phyloP scores from a whole-genome alignment of 1,284 basidiomycete genomes.

The Cryptococcus depauperatus region DNA sequence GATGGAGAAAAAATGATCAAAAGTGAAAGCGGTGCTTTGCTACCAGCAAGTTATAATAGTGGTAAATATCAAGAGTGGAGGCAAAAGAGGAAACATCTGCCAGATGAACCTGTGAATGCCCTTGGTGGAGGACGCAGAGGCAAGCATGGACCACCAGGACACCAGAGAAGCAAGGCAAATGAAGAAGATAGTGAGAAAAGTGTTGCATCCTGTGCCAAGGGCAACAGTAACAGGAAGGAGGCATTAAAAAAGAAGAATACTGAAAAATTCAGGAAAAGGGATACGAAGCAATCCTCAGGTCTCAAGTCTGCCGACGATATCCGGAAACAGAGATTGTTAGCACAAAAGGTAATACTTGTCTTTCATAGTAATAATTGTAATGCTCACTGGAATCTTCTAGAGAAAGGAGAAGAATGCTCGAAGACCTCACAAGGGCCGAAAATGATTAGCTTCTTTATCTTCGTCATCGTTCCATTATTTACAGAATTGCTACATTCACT shows the following conservation, averaged over 20 bases:
- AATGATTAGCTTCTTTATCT: too few relatives aligned
- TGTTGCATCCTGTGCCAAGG: too few relatives aligned
- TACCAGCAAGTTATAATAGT: conserved; percentile 89
- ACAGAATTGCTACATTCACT: too few relatives aligned
- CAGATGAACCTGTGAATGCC: neutral
- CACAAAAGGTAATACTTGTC: conserved; percentile 2
- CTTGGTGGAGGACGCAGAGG: conserved; percentile 1
- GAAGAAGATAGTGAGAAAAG: neutral
- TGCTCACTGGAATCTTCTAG: neutral
- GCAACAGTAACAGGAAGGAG: neutral
- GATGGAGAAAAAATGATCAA: conserved; percentile 93
- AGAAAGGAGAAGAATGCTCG: conserved; percentile 11
- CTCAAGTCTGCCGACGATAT: conserved; percentile 1
- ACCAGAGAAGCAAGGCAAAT: neutral
- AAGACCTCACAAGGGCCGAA: conserved; percentile 1
- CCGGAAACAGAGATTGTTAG: neutral
- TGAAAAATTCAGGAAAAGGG: conserved; percentile 1
- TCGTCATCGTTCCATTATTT: too few relatives aligned
- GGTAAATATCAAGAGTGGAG: conserved; percentile 96
- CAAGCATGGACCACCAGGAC: neutral
- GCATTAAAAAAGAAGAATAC: neutral
- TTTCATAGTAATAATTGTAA: neutral
- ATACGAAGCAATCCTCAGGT: conserved; percentile 1
- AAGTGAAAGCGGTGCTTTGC: conserved; percentile 81
- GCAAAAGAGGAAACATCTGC: neutral